Evolutionary conservation across 2,329 filamentous ascomycete genomes (phyloP).

Genomic region (Lachnellula hyalina): DNA sequence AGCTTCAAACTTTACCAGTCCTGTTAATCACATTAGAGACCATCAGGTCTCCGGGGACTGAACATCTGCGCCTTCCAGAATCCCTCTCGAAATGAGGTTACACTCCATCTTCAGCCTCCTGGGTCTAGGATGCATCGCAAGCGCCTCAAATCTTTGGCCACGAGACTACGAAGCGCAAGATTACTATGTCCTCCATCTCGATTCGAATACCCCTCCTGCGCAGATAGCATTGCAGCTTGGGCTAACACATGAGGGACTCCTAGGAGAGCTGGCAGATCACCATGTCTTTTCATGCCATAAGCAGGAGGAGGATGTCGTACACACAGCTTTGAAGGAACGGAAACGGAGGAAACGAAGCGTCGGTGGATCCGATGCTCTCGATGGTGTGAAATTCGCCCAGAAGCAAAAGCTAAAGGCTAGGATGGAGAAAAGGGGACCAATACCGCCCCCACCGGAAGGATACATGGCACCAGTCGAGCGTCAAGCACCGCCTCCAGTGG

Average conservation of each 20-base stretch:
- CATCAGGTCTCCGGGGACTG: neutral
- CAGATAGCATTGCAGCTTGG: conserved; percentile 69
- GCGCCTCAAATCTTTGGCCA: conserved; percentile 43
- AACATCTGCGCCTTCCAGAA: neutral
- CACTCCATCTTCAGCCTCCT: conserved; percentile 48
- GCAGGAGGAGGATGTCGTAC: conserved; percentile 52
- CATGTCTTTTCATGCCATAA: conserved; percentile 78
- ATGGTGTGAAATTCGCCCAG: conserved; percentile 70
- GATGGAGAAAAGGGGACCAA: conserved; percentile 47
- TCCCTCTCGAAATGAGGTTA: conserved; percentile 27
- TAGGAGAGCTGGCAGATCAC: conserved; percentile 74
- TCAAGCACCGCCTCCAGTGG: conserved; percentile 14
- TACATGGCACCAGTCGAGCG: conserved; percentile 15
- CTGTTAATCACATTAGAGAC: neutral
- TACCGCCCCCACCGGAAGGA: conserved; percentile 24
- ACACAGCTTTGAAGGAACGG: conserved; percentile 46
- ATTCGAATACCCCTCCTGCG: conserved; percentile 57
- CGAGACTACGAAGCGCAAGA: conserved; percentile 77
- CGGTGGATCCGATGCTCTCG: conserved; percentile 54
- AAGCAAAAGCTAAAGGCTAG: conserved; percentile 65
- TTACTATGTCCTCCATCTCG: conserved; percentile 88
- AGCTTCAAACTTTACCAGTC: conserved; percentile 5
- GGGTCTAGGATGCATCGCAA: conserved; percentile 44
- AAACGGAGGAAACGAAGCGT: conserved; percentile 55
- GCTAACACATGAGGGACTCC: conserved; percentile 71